Evolutionary conservation across 495 filamentous ascomycete species (phyloP).

Genomic region (Tuber aestivum): DNA sequence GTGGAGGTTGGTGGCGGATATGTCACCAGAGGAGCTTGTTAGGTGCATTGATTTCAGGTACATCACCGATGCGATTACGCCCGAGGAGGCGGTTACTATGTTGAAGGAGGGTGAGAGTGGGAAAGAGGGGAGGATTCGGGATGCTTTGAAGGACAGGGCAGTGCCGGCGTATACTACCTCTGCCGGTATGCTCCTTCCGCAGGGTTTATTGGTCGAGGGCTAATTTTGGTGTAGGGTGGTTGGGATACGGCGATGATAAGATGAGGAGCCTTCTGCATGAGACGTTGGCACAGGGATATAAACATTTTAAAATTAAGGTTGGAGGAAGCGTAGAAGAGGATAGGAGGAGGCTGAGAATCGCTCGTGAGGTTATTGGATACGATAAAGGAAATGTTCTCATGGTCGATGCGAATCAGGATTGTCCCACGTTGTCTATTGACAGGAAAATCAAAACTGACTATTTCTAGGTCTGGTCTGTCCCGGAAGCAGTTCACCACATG

Average conservation of each 20-base stretch:
- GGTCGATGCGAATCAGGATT: constrained; percentile 83
- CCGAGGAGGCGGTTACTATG: constrained; percentile 71
- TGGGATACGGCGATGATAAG: constrained; percentile 87
- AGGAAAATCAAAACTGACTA: constrained; percentile 32
- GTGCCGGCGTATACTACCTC: constrained; percentile 88
- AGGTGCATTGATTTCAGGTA: constrained; percentile 87
- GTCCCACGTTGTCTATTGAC: constrained; percentile 13
- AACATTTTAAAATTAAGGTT: constrained; percentile 90
- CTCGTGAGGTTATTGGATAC: constrained; percentile 76
- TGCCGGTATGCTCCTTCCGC: constrained; percentile 51
- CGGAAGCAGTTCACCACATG: constrained; percentile 88
- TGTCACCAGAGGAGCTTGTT: constrained; percentile 81
- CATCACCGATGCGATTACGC: constrained; percentile 87
- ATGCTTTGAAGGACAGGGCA: constrained; percentile 63
- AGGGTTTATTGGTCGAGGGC: background rate
- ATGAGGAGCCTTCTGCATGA: constrained; percentile 66
- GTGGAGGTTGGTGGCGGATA: constrained; percentile 83
- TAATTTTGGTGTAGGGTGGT: constrained; percentile 53
- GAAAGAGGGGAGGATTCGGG: constrained; percentile 61
- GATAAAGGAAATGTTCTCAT: constrained; percentile 82
- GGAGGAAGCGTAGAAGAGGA: constrained; percentile 68
- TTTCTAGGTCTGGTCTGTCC: constrained; percentile 68
- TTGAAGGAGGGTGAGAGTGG: constrained; percentile 56
- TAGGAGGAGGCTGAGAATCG: constrained; percentile 61
- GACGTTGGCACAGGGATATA: constrained; percentile 68